Percentiles rank a stretch among this genome's conserved stretches.
Evolutionary conservation across 805 yeast species (phyloP).

Genomic region (Yarrowia sp.): DNA sequence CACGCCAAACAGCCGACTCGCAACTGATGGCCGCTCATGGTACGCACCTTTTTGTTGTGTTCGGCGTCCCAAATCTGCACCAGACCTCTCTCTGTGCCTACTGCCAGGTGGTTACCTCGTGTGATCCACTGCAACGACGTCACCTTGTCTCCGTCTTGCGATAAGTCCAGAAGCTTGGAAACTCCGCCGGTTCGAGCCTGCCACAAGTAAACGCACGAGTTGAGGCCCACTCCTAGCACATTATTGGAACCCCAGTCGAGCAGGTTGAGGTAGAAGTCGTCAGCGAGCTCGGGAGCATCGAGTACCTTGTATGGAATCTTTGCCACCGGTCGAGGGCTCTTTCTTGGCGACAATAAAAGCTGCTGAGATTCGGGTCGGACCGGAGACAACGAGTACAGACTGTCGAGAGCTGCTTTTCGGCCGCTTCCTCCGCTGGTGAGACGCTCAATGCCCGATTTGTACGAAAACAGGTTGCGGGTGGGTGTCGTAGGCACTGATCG

Average conservation of each 20-base stretch:
- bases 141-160: slow-evolving; percentile 60
- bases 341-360: slow-evolving; percentile 75
- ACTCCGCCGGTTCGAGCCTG: slow-evolving; percentile 84
- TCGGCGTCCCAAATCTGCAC: slow-evolving; percentile 96
- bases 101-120: slow-evolving; percentile 89
- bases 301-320: slow-evolving; percentile 88
- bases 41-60: slow-evolving; percentile 74
- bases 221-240: slow-evolving; percentile 84
- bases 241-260: slow-evolving; percentile 96
- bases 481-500: slow-evolving; percentile 40
- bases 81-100: slow-evolving; percentile 81
- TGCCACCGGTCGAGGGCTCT: slow-evolving; percentile 70
- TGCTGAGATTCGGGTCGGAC: slow-evolving; percentile 86
- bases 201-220: slow-evolving; percentile 85
- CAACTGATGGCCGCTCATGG: slow-evolving; percentile 86
- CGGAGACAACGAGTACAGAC: slow-evolving; percentile 77
- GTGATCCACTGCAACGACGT: slow-evolving; percentile 93
- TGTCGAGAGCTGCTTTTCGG: slow-evolving; percentile 14
- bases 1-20: slow-evolving; percentile 88
- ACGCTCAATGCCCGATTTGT: slow-evolving; percentile 29
- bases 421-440: slow-evolving; percentile 7
- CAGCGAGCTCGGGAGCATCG: slow-evolving; percentile 94
- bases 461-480: slow-evolving; percentile 49
- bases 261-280: slow-evolving; percentile 86
- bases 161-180: slow-evolving; percentile 69